phyloP scores from a whole-genome alignment of 2,329 filamentous ascomycete genomes.

The Taxawa tesnikishii region DNA sequence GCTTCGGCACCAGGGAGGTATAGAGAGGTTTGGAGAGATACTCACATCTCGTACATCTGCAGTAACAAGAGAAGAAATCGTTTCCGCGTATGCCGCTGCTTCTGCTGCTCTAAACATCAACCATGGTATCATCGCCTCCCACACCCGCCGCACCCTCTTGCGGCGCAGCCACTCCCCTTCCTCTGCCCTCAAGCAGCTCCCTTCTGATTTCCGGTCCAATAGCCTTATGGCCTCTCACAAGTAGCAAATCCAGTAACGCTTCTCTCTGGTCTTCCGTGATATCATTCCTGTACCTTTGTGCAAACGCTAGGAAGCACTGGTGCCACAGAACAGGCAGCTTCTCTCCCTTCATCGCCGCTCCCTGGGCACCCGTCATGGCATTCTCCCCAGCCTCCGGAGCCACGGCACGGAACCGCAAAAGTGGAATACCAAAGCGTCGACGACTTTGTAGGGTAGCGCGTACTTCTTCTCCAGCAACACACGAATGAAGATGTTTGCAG shows the following conservation, averaged over 20 bases:
- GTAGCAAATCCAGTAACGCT: slow-evolving; percentile 73
- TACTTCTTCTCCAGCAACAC: slow-evolving; percentile 94
- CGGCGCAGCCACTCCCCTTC: slow-evolving; percentile 62
- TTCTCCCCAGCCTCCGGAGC: slow-evolving; percentile 45
- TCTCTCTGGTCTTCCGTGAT: slow-evolving; percentile 93
- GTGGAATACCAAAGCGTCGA: slow-evolving; percentile 92
- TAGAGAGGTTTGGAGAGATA: too few relatives aligned
- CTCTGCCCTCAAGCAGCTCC: slow-evolving; percentile 78
- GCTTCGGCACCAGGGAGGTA: too few relatives aligned
- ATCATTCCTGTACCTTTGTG: slow-evolving; percentile 88
- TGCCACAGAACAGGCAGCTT: slow-evolving; percentile 87
- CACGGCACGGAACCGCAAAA: slow-evolving; percentile 77
- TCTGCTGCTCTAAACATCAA: slow-evolving; percentile 37
- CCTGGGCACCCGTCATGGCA: slow-evolving; percentile 28
- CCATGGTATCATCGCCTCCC: slow-evolving; percentile 83
- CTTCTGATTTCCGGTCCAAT: slow-evolving; percentile 87
- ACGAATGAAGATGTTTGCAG: slow-evolving; percentile 92
- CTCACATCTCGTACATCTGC: too few relatives aligned
- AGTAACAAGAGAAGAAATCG: too few relatives aligned
- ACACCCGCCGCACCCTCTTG: slow-evolving; percentile 35
- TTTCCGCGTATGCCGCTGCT: too few relatives aligned
- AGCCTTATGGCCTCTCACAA: slow-evolving; percentile 71
- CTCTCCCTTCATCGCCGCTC: slow-evolving; percentile 29
- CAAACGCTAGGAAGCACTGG: slow-evolving; percentile 83
- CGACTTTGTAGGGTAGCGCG: slow-evolving; percentile 84